phyloP scores from a whole-genome alignment of 78 protist genomes.

The Cavenderia fasciculata region DNA sequence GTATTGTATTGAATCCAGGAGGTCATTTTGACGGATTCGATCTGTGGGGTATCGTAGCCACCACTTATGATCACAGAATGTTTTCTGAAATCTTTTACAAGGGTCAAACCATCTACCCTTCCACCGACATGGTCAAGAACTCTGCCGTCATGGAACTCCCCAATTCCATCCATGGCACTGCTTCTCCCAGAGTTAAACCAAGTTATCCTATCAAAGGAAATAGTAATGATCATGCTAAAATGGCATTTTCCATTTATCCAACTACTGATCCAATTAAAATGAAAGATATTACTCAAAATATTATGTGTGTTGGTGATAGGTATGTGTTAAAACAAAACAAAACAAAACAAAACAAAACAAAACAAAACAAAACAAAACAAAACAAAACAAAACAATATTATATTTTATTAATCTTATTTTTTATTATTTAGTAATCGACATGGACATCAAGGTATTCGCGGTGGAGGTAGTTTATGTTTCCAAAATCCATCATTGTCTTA shows the following conservation, averaged over 20 bases:
- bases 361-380: too few species aligned
- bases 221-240: not conserved
- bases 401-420: too few species aligned
- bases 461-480: slow-evolving; percentile 17
- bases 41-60: not conserved
- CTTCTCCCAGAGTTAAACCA: not conserved
- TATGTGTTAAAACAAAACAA: too few species aligned
- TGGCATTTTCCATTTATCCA: not conserved
- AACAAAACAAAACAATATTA: too few species aligned
- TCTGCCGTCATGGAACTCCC: not conserved
- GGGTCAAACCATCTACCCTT: not conserved
- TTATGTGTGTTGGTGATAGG: not conserved
- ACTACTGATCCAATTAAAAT: not conserved
- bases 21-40: too few species aligned
- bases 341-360: too few species aligned
- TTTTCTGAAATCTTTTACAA: not conserved
- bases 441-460: not conserved
- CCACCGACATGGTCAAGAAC: not conserved
- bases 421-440: too few species aligned
- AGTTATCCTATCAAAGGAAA: not conserved
- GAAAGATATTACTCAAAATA: not conserved
- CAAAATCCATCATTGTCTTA: not conserved
- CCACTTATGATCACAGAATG: not conserved
- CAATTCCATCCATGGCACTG: not conserved
- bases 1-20: too few species aligned